phyloP scores from a whole-genome alignment of 1,284 basidiomycete genomes.

The Fomes fomentarius region DNA sequence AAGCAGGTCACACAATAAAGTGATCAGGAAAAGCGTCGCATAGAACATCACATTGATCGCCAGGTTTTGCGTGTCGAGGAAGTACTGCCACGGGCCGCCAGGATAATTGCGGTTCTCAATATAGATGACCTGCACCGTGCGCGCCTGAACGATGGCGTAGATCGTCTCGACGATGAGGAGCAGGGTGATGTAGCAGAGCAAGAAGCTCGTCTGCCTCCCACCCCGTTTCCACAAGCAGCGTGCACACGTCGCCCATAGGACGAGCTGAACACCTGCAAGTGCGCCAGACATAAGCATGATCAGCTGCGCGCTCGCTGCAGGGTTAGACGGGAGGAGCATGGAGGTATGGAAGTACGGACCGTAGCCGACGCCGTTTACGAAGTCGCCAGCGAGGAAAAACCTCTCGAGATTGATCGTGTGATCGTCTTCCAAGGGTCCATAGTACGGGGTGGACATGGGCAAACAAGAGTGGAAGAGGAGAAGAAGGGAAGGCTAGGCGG shows the following conservation, averaged over 20 bases:
- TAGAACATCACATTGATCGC: conserved; percentile 44
- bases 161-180: conserved; percentile 42
- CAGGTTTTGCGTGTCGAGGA: conserved; percentile 36
- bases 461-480: no score
- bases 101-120: conserved; percentile 48
- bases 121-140: conserved; percentile 38
- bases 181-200: conserved; percentile 44
- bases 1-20: conserved; percentile 36
- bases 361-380: conserved; percentile 18
- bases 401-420: conserved; percentile 9
- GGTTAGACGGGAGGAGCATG: no score
- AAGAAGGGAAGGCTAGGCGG: no score
- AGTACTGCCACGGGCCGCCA: conserved; percentile 41
- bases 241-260: conserved; percentile 40
- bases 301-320: no score
- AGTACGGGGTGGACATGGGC: conserved; percentile 1
- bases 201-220: conserved; percentile 32
- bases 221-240: conserved; percentile 40
- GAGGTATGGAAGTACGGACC: conserved; percentile 3
- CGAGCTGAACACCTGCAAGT: conserved; percentile 40
- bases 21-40: conserved; percentile 42
- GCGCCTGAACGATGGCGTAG: conserved; percentile 37
- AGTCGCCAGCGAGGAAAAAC: conserved; percentile 19
- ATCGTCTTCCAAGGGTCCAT: conserved; percentile 3
- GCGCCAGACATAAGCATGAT: neutral